Evolutionary conservation across 2,329 filamentous ascomycete genomes (phyloP).

Genomic region (Scolecobasidium constrictum): DNA sequence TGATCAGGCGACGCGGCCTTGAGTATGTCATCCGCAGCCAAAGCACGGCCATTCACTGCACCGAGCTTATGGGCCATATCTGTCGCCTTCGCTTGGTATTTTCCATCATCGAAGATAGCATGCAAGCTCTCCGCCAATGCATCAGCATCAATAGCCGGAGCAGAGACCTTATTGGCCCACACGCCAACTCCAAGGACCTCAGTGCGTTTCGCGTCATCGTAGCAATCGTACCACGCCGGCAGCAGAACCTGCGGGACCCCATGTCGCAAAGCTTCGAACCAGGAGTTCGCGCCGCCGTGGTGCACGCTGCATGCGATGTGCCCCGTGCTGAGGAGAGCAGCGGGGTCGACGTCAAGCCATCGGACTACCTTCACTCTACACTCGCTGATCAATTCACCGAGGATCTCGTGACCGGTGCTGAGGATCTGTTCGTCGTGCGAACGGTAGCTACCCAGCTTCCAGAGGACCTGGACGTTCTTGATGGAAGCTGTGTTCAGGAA

Average conservation of each 20-base stretch:
- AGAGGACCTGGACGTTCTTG: conserved; percentile 8
- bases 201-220: conserved; percentile 32
- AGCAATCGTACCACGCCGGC: conserved; percentile 36
- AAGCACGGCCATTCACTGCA: too few relatives aligned
- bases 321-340: conserved; percentile 25
- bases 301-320: conserved; percentile 26
- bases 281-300: conserved; percentile 32
- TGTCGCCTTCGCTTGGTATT: too few relatives aligned
- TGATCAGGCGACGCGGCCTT: too few relatives aligned
- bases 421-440: background rate
- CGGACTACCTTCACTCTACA: conserved; percentile 12
- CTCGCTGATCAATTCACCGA: background rate
- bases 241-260: conserved; percentile 37
- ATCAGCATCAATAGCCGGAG: background rate
- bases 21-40: too few relatives aligned
- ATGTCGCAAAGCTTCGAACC: conserved; percentile 29
- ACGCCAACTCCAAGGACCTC: conserved; percentile 31
- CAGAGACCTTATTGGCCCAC: conserved; percentile 1
- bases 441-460: conserved; percentile 1
- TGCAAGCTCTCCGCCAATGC: too few relatives aligned
- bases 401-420: background rate
- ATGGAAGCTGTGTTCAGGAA: background rate
- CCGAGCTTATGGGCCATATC: too few relatives aligned
- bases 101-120: too few relatives aligned
- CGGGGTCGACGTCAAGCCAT: conserved; percentile 24